Evolutionary conservation across 2,329 filamentous ascomycete genomes (phyloP).

Genomic region (Colletotrichum graminicola): DNA sequence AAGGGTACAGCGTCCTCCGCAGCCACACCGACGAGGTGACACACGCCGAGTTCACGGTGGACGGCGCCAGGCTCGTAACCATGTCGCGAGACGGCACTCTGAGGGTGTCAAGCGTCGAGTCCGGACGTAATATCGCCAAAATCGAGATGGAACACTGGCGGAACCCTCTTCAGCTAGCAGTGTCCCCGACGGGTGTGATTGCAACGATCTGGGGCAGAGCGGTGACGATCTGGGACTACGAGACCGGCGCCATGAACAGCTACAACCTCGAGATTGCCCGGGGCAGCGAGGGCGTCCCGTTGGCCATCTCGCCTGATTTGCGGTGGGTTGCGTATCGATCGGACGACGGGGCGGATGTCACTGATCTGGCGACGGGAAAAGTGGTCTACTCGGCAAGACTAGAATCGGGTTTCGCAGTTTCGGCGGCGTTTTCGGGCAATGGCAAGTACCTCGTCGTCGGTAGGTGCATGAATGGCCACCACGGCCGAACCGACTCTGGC

Average conservation of each 20-base stretch:
- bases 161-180: conserved; percentile 34
- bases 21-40: conserved; percentile 41
- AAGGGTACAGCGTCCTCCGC: conserved; percentile 29
- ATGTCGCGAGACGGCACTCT: conserved; percentile 38
- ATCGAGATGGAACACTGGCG: conserved; percentile 38
- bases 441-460: conserved; percentile 23
- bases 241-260: conserved; percentile 29
- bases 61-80: conserved; percentile 20
- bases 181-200: conserved; percentile 15
- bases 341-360: conserved; percentile 37
- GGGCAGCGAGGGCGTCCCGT: conserved; percentile 34
- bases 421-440: conserved; percentile 30
- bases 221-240: conserved; percentile 37
- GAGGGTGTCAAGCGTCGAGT: conserved; percentile 27
- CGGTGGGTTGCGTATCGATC: conserved; percentile 36
- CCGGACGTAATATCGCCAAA: conserved; percentile 29
- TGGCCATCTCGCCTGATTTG: conserved; percentile 37
- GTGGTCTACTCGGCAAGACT: conserved; percentile 32
- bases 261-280: conserved; percentile 34
- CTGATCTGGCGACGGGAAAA: conserved; percentile 35
- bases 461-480: conserved; percentile 26
- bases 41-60: conserved; percentile 38
- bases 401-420: conserved; percentile 33
- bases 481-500: conserved; percentile 27
- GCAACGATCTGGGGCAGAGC: conserved; percentile 34